Evolutionary conservation across 257 asterid genomes (phyloP), one percentile per base, ranked within the genome.

Genomic region (Solanum bulbocastanum): DNA sequence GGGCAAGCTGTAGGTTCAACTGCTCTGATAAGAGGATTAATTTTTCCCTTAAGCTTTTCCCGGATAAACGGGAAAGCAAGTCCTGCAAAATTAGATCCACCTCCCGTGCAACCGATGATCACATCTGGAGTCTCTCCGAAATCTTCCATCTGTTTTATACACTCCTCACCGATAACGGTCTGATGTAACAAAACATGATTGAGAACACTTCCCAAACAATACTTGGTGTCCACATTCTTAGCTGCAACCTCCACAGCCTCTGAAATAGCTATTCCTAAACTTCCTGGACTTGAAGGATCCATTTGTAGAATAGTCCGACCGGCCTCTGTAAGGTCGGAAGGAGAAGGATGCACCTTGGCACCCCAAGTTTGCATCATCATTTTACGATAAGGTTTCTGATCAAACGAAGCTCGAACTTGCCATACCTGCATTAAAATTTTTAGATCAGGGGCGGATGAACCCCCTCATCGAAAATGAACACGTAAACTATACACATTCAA

Each of bases 351-450:
- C n/a, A 96, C 98, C 89, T 91, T 92, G 15, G 98, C 99, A 14
- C 98, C 99, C 98, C 98, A 97, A 0, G 98, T 97, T 88, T 97
- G 94, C 98, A 96, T 97, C 98, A 97, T 97, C 85, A 97, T 88
- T 83, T 89, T 95, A n/a, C 99, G 96, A 52, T 97, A 97, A 27
- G 99, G 99, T 88, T 97, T 97, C 84, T 96, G 97, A 90, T 97
- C 98, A 65, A 93, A 97, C 1, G 98, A 97, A 22, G 98, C 96
- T 15, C 98, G 95, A 73, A 97, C 98, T 92, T 97, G 99, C 98
- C 98, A 97, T 58, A 97, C 98, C 98, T 96, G 73, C 20, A 58
- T 76, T 44, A 5, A 2, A 25, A 27, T 27, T 18, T 81, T 42
- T 14, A 15, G 25, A 52, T 14, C 60, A 16, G 9, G 8, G 1